These are phyloP conservation scores for Aspergillus saccharolyticus DNA, from an alignment of 495 filamentous ascomycete species.

Conservation along the genomic window DNA sequence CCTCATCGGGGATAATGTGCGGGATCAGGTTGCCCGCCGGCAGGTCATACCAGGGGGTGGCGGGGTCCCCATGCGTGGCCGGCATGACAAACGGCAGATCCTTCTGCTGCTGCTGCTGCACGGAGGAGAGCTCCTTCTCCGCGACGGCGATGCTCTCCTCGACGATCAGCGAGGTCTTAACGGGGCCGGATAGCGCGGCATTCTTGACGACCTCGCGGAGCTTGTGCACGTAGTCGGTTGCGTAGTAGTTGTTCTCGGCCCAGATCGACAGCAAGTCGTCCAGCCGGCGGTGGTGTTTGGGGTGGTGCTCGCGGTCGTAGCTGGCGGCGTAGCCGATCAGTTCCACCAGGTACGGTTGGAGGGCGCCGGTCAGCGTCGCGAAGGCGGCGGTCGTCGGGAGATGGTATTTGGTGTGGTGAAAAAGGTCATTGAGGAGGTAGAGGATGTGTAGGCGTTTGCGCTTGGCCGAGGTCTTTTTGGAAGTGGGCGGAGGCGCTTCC, in stretches of 20 bases:
- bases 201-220: slow-evolving; percentile 55
- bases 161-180: slow-evolving; percentile 24
- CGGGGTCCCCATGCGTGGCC: slow-evolving; percentile 68
- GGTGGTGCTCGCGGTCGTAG: slow-evolving; percentile 51
- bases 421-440: slow-evolving; percentile 76
- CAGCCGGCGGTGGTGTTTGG: slow-evolving; percentile 64
- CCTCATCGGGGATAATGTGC: slow-evolving; percentile 71
- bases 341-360: slow-evolving; percentile 57
- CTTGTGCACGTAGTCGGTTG: slow-evolving; percentile 51
- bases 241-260: slow-evolving; percentile 65
- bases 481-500: slow-evolving; percentile 13
- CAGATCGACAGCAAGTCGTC: slow-evolving; percentile 66
- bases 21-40: slow-evolving; percentile 79
- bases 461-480: slow-evolving; percentile 49
- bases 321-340: slow-evolving; percentile 59
- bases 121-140: slow-evolving; percentile 17
- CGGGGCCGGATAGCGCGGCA: slow-evolving; percentile 29
- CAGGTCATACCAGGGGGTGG: slow-evolving; percentile 75
- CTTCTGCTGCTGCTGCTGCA: slow-evolving; percentile 34
- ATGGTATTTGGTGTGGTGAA: slow-evolving; percentile 73
- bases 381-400: slow-evolving; percentile 35
- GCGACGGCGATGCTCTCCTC: slow-evolving; percentile 18
- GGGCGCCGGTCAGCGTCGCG: slow-evolving; percentile 50
- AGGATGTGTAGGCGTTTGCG: slow-evolving; percentile 72
- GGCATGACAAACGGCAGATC: slow-evolving; percentile 67